phyloP scores from a whole-genome alignment of 2,329 filamentous ascomycete species.

The Verticillium tricorpus region DNA sequence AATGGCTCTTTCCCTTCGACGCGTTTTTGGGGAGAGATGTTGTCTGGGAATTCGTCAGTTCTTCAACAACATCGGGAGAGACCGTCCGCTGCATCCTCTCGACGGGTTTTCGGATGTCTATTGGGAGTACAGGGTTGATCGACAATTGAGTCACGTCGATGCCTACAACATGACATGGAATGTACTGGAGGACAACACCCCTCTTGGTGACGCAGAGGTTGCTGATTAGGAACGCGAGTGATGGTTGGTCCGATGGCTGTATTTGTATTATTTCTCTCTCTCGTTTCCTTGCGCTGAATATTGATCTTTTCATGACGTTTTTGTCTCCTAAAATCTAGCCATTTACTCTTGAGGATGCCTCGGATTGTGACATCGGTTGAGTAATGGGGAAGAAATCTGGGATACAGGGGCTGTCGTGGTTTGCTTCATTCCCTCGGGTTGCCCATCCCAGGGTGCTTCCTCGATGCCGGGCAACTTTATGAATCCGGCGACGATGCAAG shows the following conservation, averaged over 20 bases:
- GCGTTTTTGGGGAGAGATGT: not conserved
- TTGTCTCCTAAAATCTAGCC: not conserved
- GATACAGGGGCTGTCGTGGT: not conserved
- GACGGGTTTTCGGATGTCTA: not conserved
- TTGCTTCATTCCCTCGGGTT: not conserved
- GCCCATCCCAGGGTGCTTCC: not conserved
- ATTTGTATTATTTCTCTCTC: not conserved
- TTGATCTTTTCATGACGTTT: not conserved
- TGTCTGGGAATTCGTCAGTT: not conserved
- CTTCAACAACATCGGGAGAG: not conserved
- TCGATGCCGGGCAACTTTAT: not conserved
- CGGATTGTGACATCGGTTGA: not conserved
- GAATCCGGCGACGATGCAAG: not conserved
- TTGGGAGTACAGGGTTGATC: not conserved
- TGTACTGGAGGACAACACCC: not conserved
- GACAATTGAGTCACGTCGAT: not conserved
- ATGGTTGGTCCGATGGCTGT: not conserved
- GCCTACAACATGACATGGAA: not conserved
- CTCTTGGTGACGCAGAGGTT: not conserved
- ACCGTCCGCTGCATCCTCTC: not conserved
- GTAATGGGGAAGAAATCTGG: not conserved
- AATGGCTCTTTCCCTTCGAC: not conserved
- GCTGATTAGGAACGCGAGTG: not conserved
- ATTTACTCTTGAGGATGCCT: not conserved
- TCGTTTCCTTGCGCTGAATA: not conserved